Percentiles rank a stretch among this genome's conserved stretches.
These are phyloP conservation scores for Trichoderma reesei DNA, from an alignment of 495 filamentous ascomycete genomes.

Conservation along the genomic window DNA sequence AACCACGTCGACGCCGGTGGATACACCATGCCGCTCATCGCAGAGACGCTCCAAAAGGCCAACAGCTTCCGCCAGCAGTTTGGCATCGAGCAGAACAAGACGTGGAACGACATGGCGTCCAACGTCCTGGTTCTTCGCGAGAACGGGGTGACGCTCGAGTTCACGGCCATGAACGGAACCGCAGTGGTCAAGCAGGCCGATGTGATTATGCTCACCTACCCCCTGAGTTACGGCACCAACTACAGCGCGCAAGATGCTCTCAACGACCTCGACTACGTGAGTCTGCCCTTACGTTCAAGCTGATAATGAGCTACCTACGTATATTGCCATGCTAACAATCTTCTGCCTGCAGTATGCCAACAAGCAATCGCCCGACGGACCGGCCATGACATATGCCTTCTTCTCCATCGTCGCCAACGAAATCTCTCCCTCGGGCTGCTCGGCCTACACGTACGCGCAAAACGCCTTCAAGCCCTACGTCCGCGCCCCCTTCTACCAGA, in stretches of 20 bases:
- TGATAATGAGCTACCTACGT: neutral
- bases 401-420: conserved; percentile 46
- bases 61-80: neutral
- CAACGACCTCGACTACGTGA: conserved; percentile 43
- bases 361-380: conserved; percentile 46
- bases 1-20: conserved; percentile 3
- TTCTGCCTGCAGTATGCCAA: conserved; percentile 35
- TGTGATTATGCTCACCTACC: conserved; percentile 46
- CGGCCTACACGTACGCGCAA: conserved; percentile 45
- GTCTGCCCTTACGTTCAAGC: neutral
- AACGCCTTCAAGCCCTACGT: conserved; percentile 43
- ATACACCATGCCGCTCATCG: conserved; percentile 5
- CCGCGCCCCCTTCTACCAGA: conserved; percentile 48
- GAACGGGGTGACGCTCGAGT: conserved; percentile 58
- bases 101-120: conserved; percentile 24
- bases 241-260: conserved; percentile 44
- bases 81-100: conserved; percentile 20
- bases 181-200: conserved; percentile 52
- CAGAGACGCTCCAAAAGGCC: neutral
- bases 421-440: conserved; percentile 43
- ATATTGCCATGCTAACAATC: neutral
- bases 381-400: conserved; percentile 53
- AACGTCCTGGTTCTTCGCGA: conserved; percentile 21
- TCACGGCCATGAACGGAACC: conserved; percentile 46
- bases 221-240: conserved; percentile 42